Evolutionary conservation across 805 yeast genomes (phyloP).

Genomic region (Debaryomyces tyrocola): DNA sequence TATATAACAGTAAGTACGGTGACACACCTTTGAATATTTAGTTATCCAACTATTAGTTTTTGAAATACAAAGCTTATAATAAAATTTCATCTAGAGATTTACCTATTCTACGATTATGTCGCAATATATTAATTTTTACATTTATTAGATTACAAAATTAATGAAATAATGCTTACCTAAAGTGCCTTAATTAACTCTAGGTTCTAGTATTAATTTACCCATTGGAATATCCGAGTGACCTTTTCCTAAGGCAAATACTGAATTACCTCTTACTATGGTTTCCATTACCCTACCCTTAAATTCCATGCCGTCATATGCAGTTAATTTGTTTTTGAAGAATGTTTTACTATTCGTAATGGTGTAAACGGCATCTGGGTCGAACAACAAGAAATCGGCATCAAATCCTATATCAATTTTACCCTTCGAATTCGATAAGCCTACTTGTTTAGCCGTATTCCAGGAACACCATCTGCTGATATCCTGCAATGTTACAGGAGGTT

Average conservation of each 20-base stretch:
- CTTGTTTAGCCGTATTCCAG: constrained; percentile 80
- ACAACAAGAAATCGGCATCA: constrained; percentile 87
- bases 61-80: no score
- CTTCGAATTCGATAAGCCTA: constrained; percentile 70
- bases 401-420: constrained; percentile 72
- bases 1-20: constrained; percentile 45
- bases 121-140: no score
- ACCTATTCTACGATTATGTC: background rate
- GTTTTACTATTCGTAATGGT: constrained; percentile 54
- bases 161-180: no score
- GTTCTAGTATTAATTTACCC: constrained; percentile 63
- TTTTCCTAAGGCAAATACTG: constrained; percentile 55
- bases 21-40: constrained; percentile 7
- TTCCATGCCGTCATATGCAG: constrained; percentile 77
- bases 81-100: background rate
- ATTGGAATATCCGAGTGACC: constrained; percentile 59
- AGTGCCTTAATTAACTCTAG: constrained; percentile 34
- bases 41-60: background rate
- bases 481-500: constrained; percentile 49
- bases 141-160: no score
- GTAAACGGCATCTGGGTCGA: constrained; percentile 61
- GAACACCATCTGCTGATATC: constrained; percentile 82
- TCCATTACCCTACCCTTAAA: constrained; percentile 75
- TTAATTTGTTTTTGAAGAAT: constrained; percentile 80
- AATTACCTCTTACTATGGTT: constrained; percentile 75